These are phyloP conservation scores for Metroxylon sagu DNA, from an alignment of 176 grass and related monocot species.

Conservation along the genomic window DNA sequence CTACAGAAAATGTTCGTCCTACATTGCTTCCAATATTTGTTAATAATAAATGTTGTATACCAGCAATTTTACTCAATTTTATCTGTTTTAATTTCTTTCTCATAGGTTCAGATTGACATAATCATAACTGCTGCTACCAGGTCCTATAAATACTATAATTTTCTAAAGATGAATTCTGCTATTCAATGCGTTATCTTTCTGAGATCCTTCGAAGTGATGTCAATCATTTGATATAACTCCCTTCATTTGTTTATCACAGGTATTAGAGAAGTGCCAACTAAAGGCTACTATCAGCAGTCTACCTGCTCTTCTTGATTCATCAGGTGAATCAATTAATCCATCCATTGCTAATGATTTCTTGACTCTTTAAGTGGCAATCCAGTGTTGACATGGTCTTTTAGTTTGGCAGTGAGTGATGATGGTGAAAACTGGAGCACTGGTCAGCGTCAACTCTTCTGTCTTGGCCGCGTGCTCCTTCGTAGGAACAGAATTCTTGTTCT, in stretches of 20 bases:
- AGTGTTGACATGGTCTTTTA: neutral
- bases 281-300: conserved; percentile 51
- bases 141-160: too few species aligned
- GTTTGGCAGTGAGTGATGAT: conserved; percentile 64
- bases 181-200: too few species aligned
- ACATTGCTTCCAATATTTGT: too few species aligned
- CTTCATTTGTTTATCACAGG: conserved; percentile 30
- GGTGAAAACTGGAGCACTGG: conserved; percentile 85
- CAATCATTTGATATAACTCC: conserved; percentile 4
- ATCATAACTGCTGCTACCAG: too few species aligned
- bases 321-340: conserved; percentile 25
- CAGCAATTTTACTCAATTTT: too few species aligned
- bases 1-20: too few species aligned
- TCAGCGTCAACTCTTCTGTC: conserved; percentile 91
- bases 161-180: too few species aligned
- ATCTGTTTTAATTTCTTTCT: too few species aligned
- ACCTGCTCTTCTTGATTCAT: conserved; percentile 74
- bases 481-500: conserved; percentile 79
- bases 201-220: conserved; percentile 7
- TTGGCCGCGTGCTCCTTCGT: conserved; percentile 72
- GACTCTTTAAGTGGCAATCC: too few species aligned
- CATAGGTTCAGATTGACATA: too few species aligned
- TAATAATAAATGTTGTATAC: too few species aligned
- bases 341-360: too few species aligned
- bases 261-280: conserved; percentile 79